phyloP scores from a whole-genome alignment of 179 eudicot species.

The Silene coronaria region DNA sequence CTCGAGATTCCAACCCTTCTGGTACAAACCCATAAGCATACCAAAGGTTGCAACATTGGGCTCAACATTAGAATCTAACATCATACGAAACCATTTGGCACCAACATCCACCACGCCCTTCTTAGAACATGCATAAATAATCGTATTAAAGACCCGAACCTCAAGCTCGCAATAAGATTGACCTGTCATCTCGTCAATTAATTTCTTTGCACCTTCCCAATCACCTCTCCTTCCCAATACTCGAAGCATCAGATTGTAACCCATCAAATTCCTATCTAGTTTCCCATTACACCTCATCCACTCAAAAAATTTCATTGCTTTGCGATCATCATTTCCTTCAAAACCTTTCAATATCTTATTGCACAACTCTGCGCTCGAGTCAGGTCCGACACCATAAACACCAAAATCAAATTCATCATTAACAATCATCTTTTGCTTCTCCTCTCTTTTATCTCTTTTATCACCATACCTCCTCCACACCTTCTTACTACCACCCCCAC shows the following conservation, averaged over 20 bases:
- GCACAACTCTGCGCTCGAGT: slow-evolving; percentile 44
- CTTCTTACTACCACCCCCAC: slow-evolving; percentile 25
- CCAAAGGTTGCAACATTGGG: slow-evolving; percentile 95
- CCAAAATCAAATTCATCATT: slow-evolving; percentile 30
- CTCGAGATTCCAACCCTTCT: slow-evolving; percentile 62
- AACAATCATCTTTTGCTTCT: slow-evolving; percentile 18
- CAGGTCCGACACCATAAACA: slow-evolving; percentile 28
- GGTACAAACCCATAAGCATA: slow-evolving; percentile 81
- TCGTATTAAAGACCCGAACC: slow-evolving; percentile 69
- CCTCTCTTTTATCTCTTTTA: slow-evolving; percentile 21
- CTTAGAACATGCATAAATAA: slow-evolving; percentile 75
- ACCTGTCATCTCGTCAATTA: slow-evolving; percentile 56
- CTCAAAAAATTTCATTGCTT: slow-evolving; percentile 52
- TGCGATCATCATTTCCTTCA: slow-evolving; percentile 44
- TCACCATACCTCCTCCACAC: slow-evolving; percentile 42
- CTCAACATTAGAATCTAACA: slow-evolving; percentile 59
- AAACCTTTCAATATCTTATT: slow-evolving; percentile 54
- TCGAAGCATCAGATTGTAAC: slow-evolving; percentile 61
- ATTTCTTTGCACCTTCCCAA: slow-evolving; percentile 64
- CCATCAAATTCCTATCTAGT: slow-evolving; percentile 54
- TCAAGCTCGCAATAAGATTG: slow-evolving; percentile 56
- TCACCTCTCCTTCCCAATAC: slow-evolving; percentile 72
- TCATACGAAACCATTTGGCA: slow-evolving; percentile 65
- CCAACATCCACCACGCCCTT: slow-evolving; percentile 53
- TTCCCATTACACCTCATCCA: slow-evolving; percentile 82